Evolutionary conservation across 2,329 filamentous ascomycete genomes (phyloP), one percentile per base, ranked within the genome.

Genomic region (Mycocentrospora acerina): DNA sequence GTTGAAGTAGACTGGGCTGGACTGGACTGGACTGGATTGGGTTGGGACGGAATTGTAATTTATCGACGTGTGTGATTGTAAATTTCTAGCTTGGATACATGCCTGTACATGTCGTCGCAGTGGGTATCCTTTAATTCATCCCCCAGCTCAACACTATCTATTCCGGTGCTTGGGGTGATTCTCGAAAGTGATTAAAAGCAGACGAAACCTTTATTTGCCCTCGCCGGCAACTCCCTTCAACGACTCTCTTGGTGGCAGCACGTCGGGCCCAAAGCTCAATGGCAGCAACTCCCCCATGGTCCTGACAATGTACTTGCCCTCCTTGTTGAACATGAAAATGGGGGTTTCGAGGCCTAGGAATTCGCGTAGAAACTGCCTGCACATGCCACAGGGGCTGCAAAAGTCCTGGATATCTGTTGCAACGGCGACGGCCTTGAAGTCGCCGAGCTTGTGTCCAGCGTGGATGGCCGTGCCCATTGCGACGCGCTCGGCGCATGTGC

Each of bases 401-500:
- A 60, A 65, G 18, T 60, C 60, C 12, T 57, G 55, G 42, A 87
- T 85, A 63, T 96, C 87, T 5, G 90, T 94, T 6, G 87, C 80
- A 4, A 98, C 90, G 12, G 87, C 91, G 15, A 98, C 69, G 14
- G 90, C 91, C 59, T 81, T 83, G 51, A 62, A 70, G 41, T 57
- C 67, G 34, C 61, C 60, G 2, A 62, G 29, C 24, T 67, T 69
- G 50, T 78, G 69, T 3, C 80, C 71, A 6, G 81, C 79, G 3
- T 44, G 29, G 4, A 96, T 80, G 15, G 91, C 91, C 26, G 83
- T 89, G 7, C 81, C 86, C 51, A 97, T 77, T 2, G 66, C 90
- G n/a, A 91, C 88, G 42, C 91, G 78, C 77, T 98, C 93, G 11
- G 93, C 93, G 68, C 93, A 97, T 3, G 88, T 94, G n/a, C 89